These are phyloP conservation scores for Cutaneotrichosporon cavernicola DNA, from an alignment of 1,284 basidiomycete species.

Conservation along the genomic window DNA sequence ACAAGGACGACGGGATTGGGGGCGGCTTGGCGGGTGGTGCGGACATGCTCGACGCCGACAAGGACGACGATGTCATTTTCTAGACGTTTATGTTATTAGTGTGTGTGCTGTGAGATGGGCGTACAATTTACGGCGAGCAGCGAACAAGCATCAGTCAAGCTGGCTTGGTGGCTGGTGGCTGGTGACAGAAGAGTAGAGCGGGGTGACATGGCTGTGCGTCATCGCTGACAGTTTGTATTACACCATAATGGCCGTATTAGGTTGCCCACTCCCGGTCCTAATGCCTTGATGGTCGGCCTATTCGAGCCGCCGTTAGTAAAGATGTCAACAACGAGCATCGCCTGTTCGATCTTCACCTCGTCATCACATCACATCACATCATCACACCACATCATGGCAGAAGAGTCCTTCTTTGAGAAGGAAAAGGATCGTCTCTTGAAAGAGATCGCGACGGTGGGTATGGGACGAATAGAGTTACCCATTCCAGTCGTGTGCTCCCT, in stretches of 20 bases:
- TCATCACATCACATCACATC: too few species aligned
- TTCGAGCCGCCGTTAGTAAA: background rate
- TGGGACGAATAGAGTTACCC: background rate
- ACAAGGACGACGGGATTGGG: slow-evolving; percentile 51
- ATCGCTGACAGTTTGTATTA: background rate
- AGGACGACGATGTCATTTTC: slow-evolving; percentile 91
- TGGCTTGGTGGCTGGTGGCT: background rate
- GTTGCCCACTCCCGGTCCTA: background rate
- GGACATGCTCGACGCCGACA: slow-evolving; percentile 71
- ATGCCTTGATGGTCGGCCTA: too few species aligned
- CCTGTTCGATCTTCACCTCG: background rate
- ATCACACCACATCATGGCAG: background rate
- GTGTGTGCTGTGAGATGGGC: background rate
- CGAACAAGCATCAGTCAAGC: too few species aligned
- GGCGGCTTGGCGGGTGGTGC: slow-evolving; percentile 48
- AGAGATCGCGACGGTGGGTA: slow-evolving; percentile 50
- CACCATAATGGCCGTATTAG: background rate
- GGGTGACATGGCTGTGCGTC: slow-evolving; percentile 1
- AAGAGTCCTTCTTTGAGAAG: slow-evolving; percentile 48
- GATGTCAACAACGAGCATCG: background rate
- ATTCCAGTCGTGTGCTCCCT: background rate
- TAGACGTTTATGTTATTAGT: slow-evolving; percentile 44
- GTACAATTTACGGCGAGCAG: too few species aligned
- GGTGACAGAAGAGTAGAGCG: background rate
- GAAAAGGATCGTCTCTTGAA: slow-evolving; percentile 49